Base-by-base conservation (phyloP, 441 rosid species). In the Jatropha podagrica region DNA sequence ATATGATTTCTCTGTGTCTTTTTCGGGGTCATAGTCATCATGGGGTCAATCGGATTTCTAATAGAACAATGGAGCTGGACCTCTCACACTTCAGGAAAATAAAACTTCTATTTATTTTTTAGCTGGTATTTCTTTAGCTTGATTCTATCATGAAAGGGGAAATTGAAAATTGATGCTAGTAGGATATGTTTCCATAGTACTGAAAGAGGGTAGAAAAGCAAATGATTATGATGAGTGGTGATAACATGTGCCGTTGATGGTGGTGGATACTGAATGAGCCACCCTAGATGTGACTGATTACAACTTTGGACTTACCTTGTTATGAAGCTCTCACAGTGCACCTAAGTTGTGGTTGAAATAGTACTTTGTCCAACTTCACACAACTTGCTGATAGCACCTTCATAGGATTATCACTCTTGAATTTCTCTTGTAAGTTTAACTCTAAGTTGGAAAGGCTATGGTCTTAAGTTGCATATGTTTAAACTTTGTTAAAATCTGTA, bases 251-350 rank as follows among this genome's bases (percentile, higher is more conserved):
- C 62, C 54, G 12, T 13, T 40, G 70, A 49, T 73, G 23, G 61
- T 49, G 59, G 59, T 62, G 37, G 60, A 46, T 68, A 13, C 40
- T 68, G 72, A 18, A 51, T 26, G n/a, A 11, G 13, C 32, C 3
- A 23, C 46, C 48, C 6, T 41, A 52, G 51, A 74, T 74, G 76
- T 54, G 64, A 74, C 14, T 63, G 70, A 42, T 49, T 56, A 73
- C 26, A 56, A 15, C 20, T 66, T 5, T 44, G 27, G 13, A 18
- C 18, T 38, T 40, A 18, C 17, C 40, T 40, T 23, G 15, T 55
- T 11, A 62, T 38, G 48, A 42, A 62, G 54, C 27, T 37, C 27
- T 13, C 37, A 14, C 15, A 54, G 26, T 14, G 14, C 7, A 12
- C 26, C 8, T 62, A 44, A 46, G 26, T n/a, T 23, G 0, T 32